Evolutionary conservation across 169 alveolate species (phyloP).

Genomic region (Toxoplasma gondii): DNA sequence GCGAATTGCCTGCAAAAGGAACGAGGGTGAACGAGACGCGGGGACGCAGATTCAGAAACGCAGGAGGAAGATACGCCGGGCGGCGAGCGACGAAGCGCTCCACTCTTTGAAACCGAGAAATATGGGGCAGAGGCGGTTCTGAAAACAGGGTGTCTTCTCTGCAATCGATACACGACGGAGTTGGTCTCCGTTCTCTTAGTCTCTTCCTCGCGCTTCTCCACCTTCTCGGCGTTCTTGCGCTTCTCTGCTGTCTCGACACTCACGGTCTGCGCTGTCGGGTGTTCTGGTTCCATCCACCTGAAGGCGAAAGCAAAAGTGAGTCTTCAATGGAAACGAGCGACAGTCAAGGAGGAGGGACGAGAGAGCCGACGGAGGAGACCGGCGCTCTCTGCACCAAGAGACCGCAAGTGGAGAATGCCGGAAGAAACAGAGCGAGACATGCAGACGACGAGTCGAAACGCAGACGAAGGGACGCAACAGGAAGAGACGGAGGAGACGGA

Average conservation of each 20-base stretch:
- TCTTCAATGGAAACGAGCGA: too few relatives aligned
- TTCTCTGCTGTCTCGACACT: not conserved
- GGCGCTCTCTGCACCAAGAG: too few relatives aligned
- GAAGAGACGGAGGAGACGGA: too few relatives aligned
- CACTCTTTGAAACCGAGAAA: too few relatives aligned
- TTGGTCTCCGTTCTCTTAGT: not conserved
- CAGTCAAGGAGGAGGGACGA: too few relatives aligned
- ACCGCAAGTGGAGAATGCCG: too few relatives aligned
- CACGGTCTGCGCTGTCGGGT: not conserved
- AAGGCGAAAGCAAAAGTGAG: not conserved
- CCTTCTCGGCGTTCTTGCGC: not conserved
- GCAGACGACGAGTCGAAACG: too few relatives aligned
- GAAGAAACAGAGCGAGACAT: too few relatives aligned
- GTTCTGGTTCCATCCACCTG: not conserved
- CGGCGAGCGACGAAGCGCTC: too few relatives aligned
- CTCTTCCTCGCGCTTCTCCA: not conserved
- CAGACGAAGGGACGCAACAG: too few relatives aligned
- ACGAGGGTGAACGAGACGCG: not conserved
- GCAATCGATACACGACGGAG: not conserved
- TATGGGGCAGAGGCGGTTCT: not conserved
- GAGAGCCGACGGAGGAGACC: too few relatives aligned
- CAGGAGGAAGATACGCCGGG: not conserved
- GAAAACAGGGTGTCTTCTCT: not conserved
- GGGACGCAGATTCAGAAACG: not conserved
- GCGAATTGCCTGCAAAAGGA: slow-evolving; percentile 14